Evolutionary conservation across 345 rosid genomes (phyloP).

Genomic region (Limnanthes douglasii): DNA sequence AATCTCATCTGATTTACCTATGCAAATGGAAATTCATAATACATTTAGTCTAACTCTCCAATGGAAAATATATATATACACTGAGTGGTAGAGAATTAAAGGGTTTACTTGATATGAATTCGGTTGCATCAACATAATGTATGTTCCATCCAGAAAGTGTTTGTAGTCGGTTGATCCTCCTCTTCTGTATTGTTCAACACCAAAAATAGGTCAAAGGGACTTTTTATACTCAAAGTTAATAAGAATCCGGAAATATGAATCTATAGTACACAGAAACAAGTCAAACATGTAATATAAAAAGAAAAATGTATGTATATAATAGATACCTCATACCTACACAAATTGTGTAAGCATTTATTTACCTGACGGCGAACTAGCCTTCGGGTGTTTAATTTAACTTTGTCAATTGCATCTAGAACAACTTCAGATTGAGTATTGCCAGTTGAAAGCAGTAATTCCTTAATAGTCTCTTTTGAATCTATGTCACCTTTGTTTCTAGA

Average conservation of each 20-base stretch:
- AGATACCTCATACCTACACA: too few relatives aligned
- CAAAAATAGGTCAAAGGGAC: neutral
- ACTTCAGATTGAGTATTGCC: slow-evolving; percentile 21
- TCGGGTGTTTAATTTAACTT: slow-evolving; percentile 63
- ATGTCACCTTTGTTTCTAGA: slow-evolving; percentile 15
- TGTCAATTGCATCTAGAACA: slow-evolving; percentile 49
- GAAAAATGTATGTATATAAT: too few relatives aligned
- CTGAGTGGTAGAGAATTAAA: slow-evolving; percentile 1
- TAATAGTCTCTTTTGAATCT: slow-evolving; percentile 23
- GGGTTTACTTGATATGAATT: slow-evolving; percentile 38
- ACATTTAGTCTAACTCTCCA: too few relatives aligned
- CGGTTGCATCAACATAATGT: slow-evolving; percentile 56
- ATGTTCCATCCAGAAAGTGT: slow-evolving; percentile 74
- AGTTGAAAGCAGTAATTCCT: slow-evolving; percentile 20
- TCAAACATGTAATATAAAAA: too few relatives aligned
- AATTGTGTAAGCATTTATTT: slow-evolving; percentile 16
- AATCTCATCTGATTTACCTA: slow-evolving; percentile 51
- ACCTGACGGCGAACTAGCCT: slow-evolving; percentile 90
- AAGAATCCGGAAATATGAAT: too few relatives aligned
- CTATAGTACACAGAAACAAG: too few relatives aligned
- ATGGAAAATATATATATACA: too few relatives aligned
- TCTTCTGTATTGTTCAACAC: slow-evolving; percentile 28
- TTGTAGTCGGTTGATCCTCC: slow-evolving; percentile 50
- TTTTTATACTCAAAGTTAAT: too few relatives aligned
- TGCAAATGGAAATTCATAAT: slow-evolving; percentile 2